These are phyloP conservation scores for Chlorella variabilis DNA, from an alignment of 163 green algal genomes.

Conservation along the genomic window DNA sequence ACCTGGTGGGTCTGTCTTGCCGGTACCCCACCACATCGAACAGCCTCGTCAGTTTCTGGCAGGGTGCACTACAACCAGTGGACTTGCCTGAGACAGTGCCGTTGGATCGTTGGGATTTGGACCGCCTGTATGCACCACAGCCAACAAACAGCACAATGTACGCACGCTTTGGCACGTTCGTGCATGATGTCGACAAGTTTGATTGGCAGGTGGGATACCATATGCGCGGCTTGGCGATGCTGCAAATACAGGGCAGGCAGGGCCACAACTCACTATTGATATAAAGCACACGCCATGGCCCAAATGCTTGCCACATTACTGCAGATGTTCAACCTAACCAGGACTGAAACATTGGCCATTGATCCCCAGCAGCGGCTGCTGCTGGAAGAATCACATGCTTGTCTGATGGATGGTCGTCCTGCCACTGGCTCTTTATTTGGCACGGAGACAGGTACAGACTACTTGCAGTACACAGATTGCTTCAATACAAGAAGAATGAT, in stretches of 20 bases:
- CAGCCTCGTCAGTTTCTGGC: conserved; percentile 24
- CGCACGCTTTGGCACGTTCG: conserved; percentile 38
- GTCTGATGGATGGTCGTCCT: conserved; percentile 29
- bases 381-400: conserved; percentile 56
- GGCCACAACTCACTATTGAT: too few species aligned
- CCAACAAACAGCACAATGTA: conserved; percentile 38
- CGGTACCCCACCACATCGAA: conserved; percentile 2
- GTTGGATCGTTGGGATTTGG: conserved; percentile 57
- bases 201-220: conserved; percentile 19
- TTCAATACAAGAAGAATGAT: too few species aligned
- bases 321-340: conserved; percentile 33
- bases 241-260: too few species aligned
- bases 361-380: conserved; percentile 90
- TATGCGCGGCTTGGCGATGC: too few species aligned
- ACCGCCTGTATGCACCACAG: conserved; percentile 31
- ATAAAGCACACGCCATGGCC: too few species aligned
- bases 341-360: conserved; percentile 64
- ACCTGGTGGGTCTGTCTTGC: conserved; percentile 30
- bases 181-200: conserved; percentile 44
- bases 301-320: background rate
- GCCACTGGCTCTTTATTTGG: background rate
- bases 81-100: conserved; percentile 49
- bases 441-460: background rate
- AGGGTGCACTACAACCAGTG: background rate
- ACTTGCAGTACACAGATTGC: background rate